phyloP scores from a whole-genome alignment of 192 early-diverging fungal genomes.

The Phlyctochytrium planicorne region DNA sequence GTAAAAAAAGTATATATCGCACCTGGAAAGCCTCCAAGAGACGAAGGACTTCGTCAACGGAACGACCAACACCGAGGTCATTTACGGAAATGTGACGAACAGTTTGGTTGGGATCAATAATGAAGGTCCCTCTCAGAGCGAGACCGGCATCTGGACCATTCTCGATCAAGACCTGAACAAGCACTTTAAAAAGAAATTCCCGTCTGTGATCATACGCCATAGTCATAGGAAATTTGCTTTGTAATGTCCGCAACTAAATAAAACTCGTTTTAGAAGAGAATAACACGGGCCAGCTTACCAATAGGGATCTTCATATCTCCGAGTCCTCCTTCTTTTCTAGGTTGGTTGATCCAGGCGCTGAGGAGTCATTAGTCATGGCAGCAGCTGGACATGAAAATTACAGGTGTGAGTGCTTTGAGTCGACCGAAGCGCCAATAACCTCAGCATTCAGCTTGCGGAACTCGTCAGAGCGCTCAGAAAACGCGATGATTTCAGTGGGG shows the following conservation, averaged over 20 bases:
- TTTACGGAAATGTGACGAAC: conserved; percentile 58
- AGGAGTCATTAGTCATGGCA: conserved; percentile 36
- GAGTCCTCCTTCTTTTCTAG: conserved; percentile 46
- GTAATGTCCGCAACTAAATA: conserved; percentile 57
- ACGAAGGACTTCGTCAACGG: conserved; percentile 61
- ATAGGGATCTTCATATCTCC: conserved; percentile 55
- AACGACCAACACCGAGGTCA: conserved; percentile 58
- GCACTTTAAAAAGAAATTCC: conserved; percentile 2
- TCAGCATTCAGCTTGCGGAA: conserved; percentile 51
- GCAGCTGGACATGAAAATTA: conserved; percentile 56
- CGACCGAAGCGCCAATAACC: conserved; percentile 56
- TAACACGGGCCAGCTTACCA: background rate
- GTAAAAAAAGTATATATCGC: too few species aligned
- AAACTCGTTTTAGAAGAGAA: conserved; percentile 12
- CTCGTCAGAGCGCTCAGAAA: conserved; percentile 54
- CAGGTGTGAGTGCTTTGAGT: conserved; percentile 53
- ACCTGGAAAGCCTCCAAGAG: conserved; percentile 64
- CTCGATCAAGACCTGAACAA: conserved; percentile 24
- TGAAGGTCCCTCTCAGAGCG: conserved; percentile 56
- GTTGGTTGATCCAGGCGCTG: background rate
- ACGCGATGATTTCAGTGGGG: conserved; percentile 61
- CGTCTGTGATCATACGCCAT: conserved; percentile 54
- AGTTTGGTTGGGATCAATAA: conserved; percentile 62
- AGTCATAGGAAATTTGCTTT: conserved; percentile 50
- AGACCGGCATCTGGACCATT: conserved; percentile 36